Conservation (phyloP, 2,329 filamentous ascomycete species). For the Cercospora citrullina region DNA sequence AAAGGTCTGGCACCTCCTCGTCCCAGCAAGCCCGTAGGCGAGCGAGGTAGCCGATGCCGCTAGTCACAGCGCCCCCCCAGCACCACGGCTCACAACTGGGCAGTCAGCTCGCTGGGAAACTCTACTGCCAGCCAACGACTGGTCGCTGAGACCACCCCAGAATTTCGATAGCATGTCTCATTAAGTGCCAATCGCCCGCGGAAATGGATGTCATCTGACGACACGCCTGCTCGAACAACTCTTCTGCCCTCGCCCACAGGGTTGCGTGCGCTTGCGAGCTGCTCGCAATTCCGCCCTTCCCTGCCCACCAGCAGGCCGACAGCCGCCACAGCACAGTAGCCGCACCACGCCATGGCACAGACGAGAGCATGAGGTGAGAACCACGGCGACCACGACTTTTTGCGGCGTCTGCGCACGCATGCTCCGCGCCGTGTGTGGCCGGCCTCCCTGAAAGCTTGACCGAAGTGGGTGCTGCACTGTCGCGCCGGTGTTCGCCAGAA, state of each 20-base stretch:
- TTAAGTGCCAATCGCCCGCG: background rate
- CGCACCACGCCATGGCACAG: background rate
- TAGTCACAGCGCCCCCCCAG: slow-evolving; percentile 11
- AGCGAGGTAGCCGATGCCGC: slow-evolving; percentile 17
- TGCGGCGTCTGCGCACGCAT: background rate
- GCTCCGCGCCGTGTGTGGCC: background rate
- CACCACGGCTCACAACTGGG: slow-evolving; percentile 11
- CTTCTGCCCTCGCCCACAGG: slow-evolving; percentile 2
- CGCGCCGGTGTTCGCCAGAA: slow-evolving; percentile 15
- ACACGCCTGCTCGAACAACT: background rate
- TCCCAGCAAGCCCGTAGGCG: slow-evolving; percentile 5
- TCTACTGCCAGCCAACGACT: slow-evolving; percentile 10
- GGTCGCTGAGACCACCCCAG: slow-evolving; percentile 2
- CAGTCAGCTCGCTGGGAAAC: slow-evolving; percentile 13
- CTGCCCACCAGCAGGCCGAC: slow-evolving; percentile 1
- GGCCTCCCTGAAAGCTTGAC: slow-evolving; percentile 17
- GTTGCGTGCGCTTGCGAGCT: background rate
- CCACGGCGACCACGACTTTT: slow-evolving; percentile 1
- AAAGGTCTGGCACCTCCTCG: background rate
- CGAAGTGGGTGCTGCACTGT: slow-evolving; percentile 12
- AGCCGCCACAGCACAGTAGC: background rate
- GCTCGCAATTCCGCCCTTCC: slow-evolving; percentile 1
- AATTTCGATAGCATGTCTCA: slow-evolving; percentile 7
- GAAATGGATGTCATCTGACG: slow-evolving; percentile 3
- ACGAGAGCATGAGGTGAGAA: background rate